A percentile compares a stretch with the other conserved stretches of the same genome.
Evolutionary conservation across 192 early-diverging fungal species (phyloP).

Genomic region (Pecoramyces ruminantium): DNA sequence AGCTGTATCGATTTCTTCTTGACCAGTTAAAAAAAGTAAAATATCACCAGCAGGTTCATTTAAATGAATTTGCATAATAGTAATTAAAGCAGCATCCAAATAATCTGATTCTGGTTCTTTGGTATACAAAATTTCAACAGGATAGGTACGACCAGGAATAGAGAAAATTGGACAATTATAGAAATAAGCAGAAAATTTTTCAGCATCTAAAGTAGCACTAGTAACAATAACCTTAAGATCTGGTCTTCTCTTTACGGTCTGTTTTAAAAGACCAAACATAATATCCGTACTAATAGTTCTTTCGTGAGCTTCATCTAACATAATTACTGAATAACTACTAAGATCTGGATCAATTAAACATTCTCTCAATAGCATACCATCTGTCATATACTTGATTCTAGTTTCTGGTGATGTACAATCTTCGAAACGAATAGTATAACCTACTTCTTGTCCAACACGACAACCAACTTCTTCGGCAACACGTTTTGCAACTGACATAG

Average conservation of each 20-base stretch:
- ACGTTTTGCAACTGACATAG: slow-evolving; percentile 61
- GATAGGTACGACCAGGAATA: slow-evolving; percentile 79
- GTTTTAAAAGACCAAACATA: slow-evolving; percentile 47
- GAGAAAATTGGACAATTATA: slow-evolving; percentile 60
- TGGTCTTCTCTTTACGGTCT: no score
- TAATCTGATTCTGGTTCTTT: slow-evolving; percentile 74
- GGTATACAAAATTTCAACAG: slow-evolving; percentile 67
- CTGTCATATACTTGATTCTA: slow-evolving; percentile 84
- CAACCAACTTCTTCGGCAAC: slow-evolving; percentile 65
- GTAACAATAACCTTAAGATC: slow-evolving; percentile 87
- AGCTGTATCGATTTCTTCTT: slow-evolving; percentile 88
- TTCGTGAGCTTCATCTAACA: slow-evolving; percentile 96
- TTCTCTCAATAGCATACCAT: slow-evolving; percentile 89
- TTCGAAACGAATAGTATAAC: slow-evolving; percentile 93
- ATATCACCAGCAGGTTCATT: slow-evolving; percentile 78
- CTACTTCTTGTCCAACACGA: slow-evolving; percentile 52
- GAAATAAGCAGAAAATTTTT: slow-evolving; percentile 81
- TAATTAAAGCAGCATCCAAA: slow-evolving; percentile 70
- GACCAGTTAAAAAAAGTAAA: slow-evolving; percentile 82
- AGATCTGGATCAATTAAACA: slow-evolving; percentile 67
- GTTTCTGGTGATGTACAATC: slow-evolving; percentile 67
- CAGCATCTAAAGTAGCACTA: slow-evolving; percentile 90
- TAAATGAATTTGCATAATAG: slow-evolving; percentile 77
- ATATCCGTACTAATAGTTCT: slow-evolving; percentile 94
- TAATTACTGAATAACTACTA: slow-evolving; percentile 60